Evolutionary conservation across 164 flowering plant species (phyloP), one percentile per base, ranked within the genome.

Genomic region (Magnolia kwangsiensis): DNA sequence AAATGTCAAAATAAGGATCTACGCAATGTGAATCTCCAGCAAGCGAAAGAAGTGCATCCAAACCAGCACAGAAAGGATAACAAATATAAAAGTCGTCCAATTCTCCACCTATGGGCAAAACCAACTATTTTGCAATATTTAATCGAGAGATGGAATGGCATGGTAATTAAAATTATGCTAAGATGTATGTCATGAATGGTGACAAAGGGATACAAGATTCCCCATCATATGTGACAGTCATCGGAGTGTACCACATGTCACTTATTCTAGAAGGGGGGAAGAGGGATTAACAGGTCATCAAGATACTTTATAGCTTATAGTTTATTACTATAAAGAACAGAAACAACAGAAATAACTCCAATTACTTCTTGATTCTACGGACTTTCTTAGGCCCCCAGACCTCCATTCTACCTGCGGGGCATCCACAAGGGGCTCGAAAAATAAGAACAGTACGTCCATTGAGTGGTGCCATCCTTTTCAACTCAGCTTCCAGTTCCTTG

Each of bases 381-480:
- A 80, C 63, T 80, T 80, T 84, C 77, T 83, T 87, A 50, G 86
- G 84, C 18, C 92, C 92, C 90, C 89, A 87, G 77, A 86, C 92
- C 84, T 86, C 90, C 92, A 89, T 80, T 78, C 88, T 84, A 71
- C 89, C 87, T 4, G 80, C 83, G 16, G 89, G 87, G 65, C 90
- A 89, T 68, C 90, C 91, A 76, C 91, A 89, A 63, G 87, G 86
- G 8, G 88, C 85, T 65, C 90, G 83, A 68, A 89, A 89, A 61
- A 87, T 83, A 8, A 89, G 89, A 74, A 89, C 90, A 6, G 90
- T 84, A 37, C 92, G 82, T 3, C 90, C 92, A 82, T 89, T 89
- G 55, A 76, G 81, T 10, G 92, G 92, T 4, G 92, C 92, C 90
- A 89, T 87, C 74, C 83, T 83, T 72, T 86, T 89, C 78, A 89